Base-by-base conservation (phyloP, 768 basidiomycete genomes). In the Xerocomellus intermedius region DNA sequence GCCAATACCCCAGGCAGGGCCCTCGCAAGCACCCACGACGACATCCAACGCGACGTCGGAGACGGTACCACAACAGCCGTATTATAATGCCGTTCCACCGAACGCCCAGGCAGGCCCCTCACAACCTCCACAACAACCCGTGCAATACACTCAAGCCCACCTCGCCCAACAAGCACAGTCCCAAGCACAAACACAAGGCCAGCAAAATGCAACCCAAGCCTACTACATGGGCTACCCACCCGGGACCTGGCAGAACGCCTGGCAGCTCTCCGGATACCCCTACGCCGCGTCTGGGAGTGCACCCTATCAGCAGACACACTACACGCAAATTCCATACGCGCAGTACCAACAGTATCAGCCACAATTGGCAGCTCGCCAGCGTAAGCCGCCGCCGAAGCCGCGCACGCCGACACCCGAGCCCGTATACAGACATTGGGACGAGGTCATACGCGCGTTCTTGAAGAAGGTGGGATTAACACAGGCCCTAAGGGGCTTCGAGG, bases 351-450 rank as follows among this genome's bases (percentile, higher is more conserved):
- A 68, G 16, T 72, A 73, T 22, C 65, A 72, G 8, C 64, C 64
- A 3, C 69, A 69, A 13, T 32, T 41, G 22, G 9, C 58, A 7
- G 43, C 66, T 5, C 69, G 71, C n/a, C 69, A 69, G 60, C 69
- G 67, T 28, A 71, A 71, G 30, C 58, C 54, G 2, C 62, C 55
- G 14, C 59, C 61, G 7, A 67, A 66, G 35, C 65, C 58, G n/a
- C 69, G 69, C 12, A 66, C 69, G 5, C 71, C 73, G 17, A 69
- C 68, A 7, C 71, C 77, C n/a, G 76, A 78, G n/a, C 75, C 76
- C 5, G 68, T 75, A 8, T 81, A 77, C 59, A 74, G 76, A 54
- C 74, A 85, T 52, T 90, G 87, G 87, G 86, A 89, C 55, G 70
- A 75, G 22, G 77, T 78, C 12, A 59, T 89, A 28, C 75, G 74